Evolutionary conservation across 148 eudicot species (phyloP).

Genomic region (Nepenthes mirabilis): DNA sequence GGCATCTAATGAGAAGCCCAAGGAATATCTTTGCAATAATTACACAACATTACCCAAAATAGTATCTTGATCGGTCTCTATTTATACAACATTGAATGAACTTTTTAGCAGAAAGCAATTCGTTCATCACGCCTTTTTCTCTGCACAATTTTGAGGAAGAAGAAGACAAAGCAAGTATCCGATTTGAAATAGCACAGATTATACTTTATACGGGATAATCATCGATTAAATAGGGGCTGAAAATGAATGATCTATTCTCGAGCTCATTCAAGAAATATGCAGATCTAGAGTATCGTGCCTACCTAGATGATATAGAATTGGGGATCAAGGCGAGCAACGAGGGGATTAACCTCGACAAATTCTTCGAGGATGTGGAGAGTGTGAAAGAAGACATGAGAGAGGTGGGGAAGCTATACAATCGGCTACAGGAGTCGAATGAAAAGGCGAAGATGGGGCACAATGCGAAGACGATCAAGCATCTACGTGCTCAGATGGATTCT

Average conservation of each 20-base stretch:
- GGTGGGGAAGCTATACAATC: slow-evolving; percentile 34
- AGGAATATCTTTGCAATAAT: too few relatives aligned
- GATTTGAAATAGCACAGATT: too few relatives aligned
- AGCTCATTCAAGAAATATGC: slow-evolving; percentile 20
- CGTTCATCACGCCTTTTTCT: too few relatives aligned
- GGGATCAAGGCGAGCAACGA: slow-evolving; percentile 5
- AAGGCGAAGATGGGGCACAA: slow-evolving; percentile 32
- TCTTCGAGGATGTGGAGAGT: slow-evolving; percentile 45
- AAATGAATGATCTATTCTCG: slow-evolving; percentile 29
- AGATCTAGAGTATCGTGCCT: slow-evolving; percentile 6
- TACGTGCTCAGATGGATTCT: slow-evolving; percentile 29
- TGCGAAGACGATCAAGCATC: slow-evolving; percentile 41
- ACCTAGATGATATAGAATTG: not conserved
- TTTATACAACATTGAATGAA: too few relatives aligned
- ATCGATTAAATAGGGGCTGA: not conserved
- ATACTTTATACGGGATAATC: too few relatives aligned
- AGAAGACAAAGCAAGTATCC: too few relatives aligned
- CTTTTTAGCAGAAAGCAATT: too few relatives aligned
- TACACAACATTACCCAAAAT: too few relatives aligned
- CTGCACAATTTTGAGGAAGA: too few relatives aligned
- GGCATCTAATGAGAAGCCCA: too few relatives aligned
- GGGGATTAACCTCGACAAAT: slow-evolving; percentile 34
- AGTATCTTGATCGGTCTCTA: too few relatives aligned
- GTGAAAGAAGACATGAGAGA: slow-evolving; percentile 40
- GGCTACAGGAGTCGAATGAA: slow-evolving; percentile 38